Base-by-base conservation (phyloP, 148 eudicot species). In the Gaultheria prostrata region DNA sequence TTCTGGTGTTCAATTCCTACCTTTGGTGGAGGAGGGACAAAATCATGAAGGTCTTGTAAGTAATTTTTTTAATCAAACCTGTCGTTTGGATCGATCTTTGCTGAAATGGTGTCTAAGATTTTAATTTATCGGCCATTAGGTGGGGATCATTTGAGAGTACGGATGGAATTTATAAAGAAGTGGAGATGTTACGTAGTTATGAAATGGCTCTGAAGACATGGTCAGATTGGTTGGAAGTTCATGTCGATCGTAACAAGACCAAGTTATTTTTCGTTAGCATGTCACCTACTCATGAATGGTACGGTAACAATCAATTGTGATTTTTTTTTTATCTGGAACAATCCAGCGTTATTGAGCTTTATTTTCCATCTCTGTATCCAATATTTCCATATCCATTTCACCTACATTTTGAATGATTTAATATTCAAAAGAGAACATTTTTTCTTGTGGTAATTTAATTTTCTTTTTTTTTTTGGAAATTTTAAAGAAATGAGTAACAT, bases 211-310 rank as follows among this genome's bases (percentile, higher is more conserved):
- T 85, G 17, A 85, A 69, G 82, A 82, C 87, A 8, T 85, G 84
- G 87, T 78, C 87, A 10, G 82, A 85, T 65, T 85, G 87, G 87
- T 77, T 85, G 77, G 87, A 85, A 30, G 35, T 82, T 81, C 87
- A 81, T 53, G 46, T 85, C 21, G 12, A 85, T 20, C 81, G 30
- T 32, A 85, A 51, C 65, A 85, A 76, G 39, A 85, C 87, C 26
- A 51, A 51, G 43, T 51, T 85, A 48, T 85, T 85, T 28, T 85
- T 85, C 28, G 39, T 75, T 51, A 85, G 87, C 75, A 51, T 81
- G 84, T 81, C 87, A 9, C 87, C 87, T 9, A 69, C 70, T 77
- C 87, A 85, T 26, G 77, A 81, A 76, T 2, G 84, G 87, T 85
- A 76, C 17, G 32, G 46, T 14, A 39, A 6, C 43, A 39, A 39